These are phyloP conservation scores for Kwoniella dejecticola DNA, from an alignment of 768 basidiomycete genomes.

Conservation along the genomic window DNA sequence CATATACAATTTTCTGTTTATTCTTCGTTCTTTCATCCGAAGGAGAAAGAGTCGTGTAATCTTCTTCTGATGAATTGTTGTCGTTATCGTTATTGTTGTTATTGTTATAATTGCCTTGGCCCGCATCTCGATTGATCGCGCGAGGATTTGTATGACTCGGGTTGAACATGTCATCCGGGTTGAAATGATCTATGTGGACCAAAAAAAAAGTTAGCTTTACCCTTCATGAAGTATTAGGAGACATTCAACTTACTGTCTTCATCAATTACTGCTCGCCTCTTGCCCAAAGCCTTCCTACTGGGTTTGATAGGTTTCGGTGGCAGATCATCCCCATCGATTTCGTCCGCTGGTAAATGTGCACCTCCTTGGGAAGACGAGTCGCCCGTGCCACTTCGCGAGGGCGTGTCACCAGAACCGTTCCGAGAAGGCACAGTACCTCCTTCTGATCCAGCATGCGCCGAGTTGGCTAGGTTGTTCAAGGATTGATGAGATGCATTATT, in stretches of 20 bases:
- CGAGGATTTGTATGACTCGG: conserved; percentile 51
- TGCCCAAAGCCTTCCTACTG: conserved; percentile 85
- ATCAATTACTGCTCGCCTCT: conserved; percentile 64
- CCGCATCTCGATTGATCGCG: background rate
- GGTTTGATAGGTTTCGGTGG: conserved; percentile 61
- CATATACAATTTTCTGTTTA: conserved; percentile 65
- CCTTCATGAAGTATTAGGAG: conserved; percentile 57
- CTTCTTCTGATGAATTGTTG: conserved; percentile 27
- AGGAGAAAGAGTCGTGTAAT: background rate
- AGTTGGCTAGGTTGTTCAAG: conserved; percentile 4
- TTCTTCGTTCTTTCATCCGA: background rate
- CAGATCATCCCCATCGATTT: conserved; percentile 38
- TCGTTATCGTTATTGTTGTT: conserved; percentile 2
- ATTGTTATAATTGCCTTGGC: conserved; percentile 22
- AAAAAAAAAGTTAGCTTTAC: background rate
- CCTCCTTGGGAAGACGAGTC: background rate
- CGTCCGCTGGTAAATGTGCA: conserved; percentile 4
- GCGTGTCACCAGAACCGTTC: conserved; percentile 24
- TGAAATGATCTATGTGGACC: conserved; percentile 61
- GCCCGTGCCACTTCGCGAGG: conserved; percentile 17
- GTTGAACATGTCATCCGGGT: conserved; percentile 65
- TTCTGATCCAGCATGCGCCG: conserved; percentile 1
- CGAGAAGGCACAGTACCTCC: conserved; percentile 4
- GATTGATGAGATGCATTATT: conserved; percentile 23
- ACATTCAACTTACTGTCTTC: conserved; percentile 59